phyloP scores from a whole-genome alignment of 495 filamentous ascomycete genomes.

The Penicillium roqueforti region DNA sequence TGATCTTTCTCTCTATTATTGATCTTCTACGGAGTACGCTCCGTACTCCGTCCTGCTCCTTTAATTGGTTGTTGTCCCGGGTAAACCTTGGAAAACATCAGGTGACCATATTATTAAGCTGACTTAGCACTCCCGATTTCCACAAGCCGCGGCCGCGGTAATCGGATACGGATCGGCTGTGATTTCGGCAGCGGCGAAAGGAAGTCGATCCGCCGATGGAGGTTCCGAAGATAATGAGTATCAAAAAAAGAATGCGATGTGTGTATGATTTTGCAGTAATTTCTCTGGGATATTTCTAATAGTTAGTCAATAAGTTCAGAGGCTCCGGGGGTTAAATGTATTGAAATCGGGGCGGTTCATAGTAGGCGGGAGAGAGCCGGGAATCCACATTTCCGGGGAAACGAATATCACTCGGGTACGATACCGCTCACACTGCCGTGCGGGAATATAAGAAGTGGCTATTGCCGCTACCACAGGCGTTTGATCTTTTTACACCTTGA shows the following conservation, averaged over 20 bases:
- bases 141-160: conserved; percentile 3
- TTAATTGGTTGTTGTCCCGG: background rate
- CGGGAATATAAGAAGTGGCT: conserved; percentile 18
- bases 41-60: too few species aligned
- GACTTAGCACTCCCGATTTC: background rate
- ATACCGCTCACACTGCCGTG: conserved; percentile 14
- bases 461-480: conserved; percentile 9
- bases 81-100: conserved; percentile 4
- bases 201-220: background rate
- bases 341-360: background rate
- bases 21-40: too few species aligned
- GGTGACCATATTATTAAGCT: background rate
- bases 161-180: conserved; percentile 11
- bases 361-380: conserved; percentile 6
- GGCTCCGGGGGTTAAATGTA: background rate
- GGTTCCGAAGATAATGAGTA: background rate
- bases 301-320: background rate
- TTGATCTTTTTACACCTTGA: conserved; percentile 5
- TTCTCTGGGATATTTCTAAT: background rate
- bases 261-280: background rate
- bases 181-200: conserved; percentile 6
- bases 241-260: background rate
- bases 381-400: conserved; percentile 16
- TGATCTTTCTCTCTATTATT: background rate
- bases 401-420: conserved; percentile 7